These are phyloP conservation scores for Alloascoidea hylecoeti DNA, from an alignment of 805 yeast species.

Conservation along the genomic window DNA sequence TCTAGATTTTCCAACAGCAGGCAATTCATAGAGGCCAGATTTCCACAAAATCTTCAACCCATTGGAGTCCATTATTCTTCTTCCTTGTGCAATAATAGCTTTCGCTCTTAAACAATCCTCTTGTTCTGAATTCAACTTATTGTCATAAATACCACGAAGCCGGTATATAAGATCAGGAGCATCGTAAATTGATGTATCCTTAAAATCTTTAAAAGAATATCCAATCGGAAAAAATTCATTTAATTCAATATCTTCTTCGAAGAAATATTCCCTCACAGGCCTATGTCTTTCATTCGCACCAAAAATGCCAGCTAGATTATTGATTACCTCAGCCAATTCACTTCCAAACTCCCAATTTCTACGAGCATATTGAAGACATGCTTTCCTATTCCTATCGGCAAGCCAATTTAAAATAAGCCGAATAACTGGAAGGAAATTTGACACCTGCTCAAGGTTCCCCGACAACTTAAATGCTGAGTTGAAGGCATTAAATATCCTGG, in stretches of 20 bases:
- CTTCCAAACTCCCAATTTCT: slow-evolving; percentile 17
- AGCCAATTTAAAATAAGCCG: slow-evolving; percentile 47
- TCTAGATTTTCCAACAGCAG: not conserved
- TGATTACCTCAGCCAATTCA: slow-evolving; percentile 16
- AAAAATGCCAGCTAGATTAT: slow-evolving; percentile 11
- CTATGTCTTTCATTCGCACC: slow-evolving; percentile 10
- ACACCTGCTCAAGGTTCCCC: not conserved
- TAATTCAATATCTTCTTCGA: slow-evolving; percentile 49
- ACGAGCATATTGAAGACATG: slow-evolving; percentile 19
- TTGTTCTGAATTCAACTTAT: slow-evolving; percentile 15
- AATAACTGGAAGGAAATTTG: slow-evolving; percentile 20
- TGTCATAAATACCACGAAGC: slow-evolving; percentile 21
- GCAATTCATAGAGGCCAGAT: not conserved
- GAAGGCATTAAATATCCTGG: not conserved
- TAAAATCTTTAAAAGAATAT: slow-evolving; percentile 40
- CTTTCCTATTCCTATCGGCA: slow-evolving; percentile 28
- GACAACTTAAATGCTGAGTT: not conserved
- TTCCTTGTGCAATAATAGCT: slow-evolving; percentile 9
- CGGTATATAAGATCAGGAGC: not conserved
- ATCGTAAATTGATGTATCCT: not conserved
- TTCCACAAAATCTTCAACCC: slow-evolving; percentile 11
- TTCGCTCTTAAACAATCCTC: slow-evolving; percentile 8
- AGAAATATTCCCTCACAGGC: slow-evolving; percentile 38
- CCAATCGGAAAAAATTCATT: slow-evolving; percentile 46
- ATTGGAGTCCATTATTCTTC: slow-evolving; percentile 10